Percentiles rank a stretch among this genome's conserved stretches.
phyloP scores from a whole-genome alignment of 495 filamentous ascomycete genomes.

The Cudoniella acicularis region DNA sequence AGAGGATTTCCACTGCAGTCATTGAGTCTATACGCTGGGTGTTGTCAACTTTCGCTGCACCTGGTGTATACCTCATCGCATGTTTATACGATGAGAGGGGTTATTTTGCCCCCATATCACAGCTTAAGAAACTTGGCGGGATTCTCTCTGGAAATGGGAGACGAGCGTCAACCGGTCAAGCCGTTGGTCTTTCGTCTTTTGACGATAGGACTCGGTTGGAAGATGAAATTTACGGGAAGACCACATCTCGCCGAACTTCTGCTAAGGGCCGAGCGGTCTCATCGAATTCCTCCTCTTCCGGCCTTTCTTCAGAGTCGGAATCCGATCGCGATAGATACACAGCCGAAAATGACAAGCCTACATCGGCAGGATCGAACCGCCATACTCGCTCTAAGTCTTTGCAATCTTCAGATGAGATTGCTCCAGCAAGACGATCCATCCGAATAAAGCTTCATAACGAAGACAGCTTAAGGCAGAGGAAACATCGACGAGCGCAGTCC shows the following conservation, averaged over 20 bases:
- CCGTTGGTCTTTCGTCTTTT: constrained; percentile 31
- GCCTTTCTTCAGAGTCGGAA: constrained; percentile 56
- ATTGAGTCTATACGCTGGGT: constrained; percentile 69
- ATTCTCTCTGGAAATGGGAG: constrained; percentile 29
- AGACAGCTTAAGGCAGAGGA: constrained; percentile 61
- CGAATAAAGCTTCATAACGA: constrained; percentile 89
- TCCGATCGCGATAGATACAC: constrained; percentile 46
- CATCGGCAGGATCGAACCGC: constrained; percentile 10
- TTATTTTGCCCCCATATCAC: constrained; percentile 66
- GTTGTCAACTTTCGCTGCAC: constrained; percentile 70
- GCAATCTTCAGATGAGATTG: constrained; percentile 48
- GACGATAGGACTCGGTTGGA: constrained; percentile 19
- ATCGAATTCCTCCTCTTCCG: constrained; percentile 58
- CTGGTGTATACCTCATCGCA: constrained; percentile 74
- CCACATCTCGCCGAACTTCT: constrained; percentile 3
- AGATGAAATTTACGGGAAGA: constrained; percentile 2
- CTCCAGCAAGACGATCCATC: constrained; percentile 73
- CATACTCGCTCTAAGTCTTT: constrained; percentile 29
- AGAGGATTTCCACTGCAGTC: constrained; percentile 51
- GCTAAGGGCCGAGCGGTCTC: constrained; percentile 25
- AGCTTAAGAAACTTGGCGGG: constrained; percentile 48
- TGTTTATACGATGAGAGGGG: constrained; percentile 79
- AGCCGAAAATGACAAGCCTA: constrained; percentile 17
- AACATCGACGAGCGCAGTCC: constrained; percentile 50
- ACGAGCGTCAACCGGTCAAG: constrained; percentile 32